A percentile compares a stretch with the other conserved stretches of the same genome.
Conservation (phyloP, 768 basidiomycete genomes). For the Hericium rajendrae region DNA sequence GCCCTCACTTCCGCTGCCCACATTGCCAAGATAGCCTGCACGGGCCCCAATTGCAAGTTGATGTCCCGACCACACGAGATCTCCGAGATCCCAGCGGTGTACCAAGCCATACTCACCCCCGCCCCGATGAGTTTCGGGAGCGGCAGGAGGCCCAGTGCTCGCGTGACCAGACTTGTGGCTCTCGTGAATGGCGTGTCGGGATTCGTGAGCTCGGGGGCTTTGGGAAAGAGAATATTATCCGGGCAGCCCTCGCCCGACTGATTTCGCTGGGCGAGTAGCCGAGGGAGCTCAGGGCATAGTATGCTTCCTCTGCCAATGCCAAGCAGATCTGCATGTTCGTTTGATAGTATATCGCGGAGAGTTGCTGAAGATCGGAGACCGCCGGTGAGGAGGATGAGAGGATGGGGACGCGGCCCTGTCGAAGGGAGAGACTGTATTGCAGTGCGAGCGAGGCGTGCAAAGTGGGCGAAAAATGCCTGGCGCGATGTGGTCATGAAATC, state of each 20-base stretch:
- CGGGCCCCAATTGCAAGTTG: conserved; percentile 15
- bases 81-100: conserved; percentile 46
- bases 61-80: conserved; percentile 26
- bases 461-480: conserved; percentile 66
- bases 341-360: conserved; percentile 41
- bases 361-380: conserved; percentile 56
- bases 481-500: conserved; percentile 32
- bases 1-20: conserved; percentile 8
- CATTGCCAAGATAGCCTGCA: conserved; percentile 17
- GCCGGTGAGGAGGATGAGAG: conserved; percentile 73
- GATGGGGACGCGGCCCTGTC: conserved; percentile 22
- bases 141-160: conserved; percentile 8
- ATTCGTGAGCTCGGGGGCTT: conserved; percentile 3
- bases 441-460: conserved; percentile 47
- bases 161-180: conserved; percentile 9
- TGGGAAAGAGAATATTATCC: conserved; percentile 3
- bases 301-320: conserved; percentile 68
- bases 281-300: conserved; percentile 51
- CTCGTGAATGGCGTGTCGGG: neutral
- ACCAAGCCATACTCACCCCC: conserved; percentile 57
- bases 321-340: conserved; percentile 58
- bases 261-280: conserved; percentile 15
- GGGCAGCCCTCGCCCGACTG: conserved; percentile 5
- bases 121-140: conserved; percentile 57
- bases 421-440: conserved; percentile 27